Percentiles rank a stretch among this genome's conserved stretches.
phyloP scores from a whole-genome alignment of 345 rosid genomes.

The Dovyalis caffra region DNA sequence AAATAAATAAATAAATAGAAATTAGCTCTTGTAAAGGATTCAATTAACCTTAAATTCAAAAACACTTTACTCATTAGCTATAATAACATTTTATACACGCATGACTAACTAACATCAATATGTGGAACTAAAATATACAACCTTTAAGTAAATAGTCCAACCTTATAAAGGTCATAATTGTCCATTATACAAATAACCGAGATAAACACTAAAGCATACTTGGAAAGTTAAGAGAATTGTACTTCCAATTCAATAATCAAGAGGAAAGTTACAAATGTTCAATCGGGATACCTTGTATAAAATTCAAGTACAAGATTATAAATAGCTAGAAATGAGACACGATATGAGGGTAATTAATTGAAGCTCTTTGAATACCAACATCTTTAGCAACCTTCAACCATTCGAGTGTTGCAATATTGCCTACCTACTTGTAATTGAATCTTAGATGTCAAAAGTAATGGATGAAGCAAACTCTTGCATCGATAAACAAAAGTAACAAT shows the following conservation, averaged over 20 bases:
- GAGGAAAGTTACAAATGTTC: constrained; percentile 5
- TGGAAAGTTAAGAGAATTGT: constrained; percentile 9
- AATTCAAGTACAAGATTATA: constrained; percentile 83
- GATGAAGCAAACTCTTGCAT: constrained; percentile 5
- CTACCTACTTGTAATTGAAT: constrained; percentile 92
- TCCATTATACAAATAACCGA: too few relatives aligned
- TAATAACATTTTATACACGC: too few relatives aligned
- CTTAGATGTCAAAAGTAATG: constrained; percentile 43
- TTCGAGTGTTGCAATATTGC: constrained; percentile 95
- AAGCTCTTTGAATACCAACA: constrained; percentile 95
- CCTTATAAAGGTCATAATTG: too few relatives aligned
- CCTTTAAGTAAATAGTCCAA: too few relatives aligned
- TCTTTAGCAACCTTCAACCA: constrained; percentile 87
- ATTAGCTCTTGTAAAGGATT: too few relatives aligned
- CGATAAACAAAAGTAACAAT: neutral
- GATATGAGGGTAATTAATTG: constrained; percentile 94
- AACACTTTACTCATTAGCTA: too few relatives aligned
- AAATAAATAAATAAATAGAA: too few relatives aligned
- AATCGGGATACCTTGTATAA: constrained; percentile 63
- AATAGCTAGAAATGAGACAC: constrained; percentile 96
- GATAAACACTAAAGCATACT: too few relatives aligned
- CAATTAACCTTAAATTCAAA: too few relatives aligned
- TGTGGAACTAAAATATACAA: too few relatives aligned
- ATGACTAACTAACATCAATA: too few relatives aligned
- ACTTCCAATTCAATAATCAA: neutral